Evolutionary conservation across 2,329 filamentous ascomycete genomes (phyloP).

Genomic region (Fusarium sororula): DNA sequence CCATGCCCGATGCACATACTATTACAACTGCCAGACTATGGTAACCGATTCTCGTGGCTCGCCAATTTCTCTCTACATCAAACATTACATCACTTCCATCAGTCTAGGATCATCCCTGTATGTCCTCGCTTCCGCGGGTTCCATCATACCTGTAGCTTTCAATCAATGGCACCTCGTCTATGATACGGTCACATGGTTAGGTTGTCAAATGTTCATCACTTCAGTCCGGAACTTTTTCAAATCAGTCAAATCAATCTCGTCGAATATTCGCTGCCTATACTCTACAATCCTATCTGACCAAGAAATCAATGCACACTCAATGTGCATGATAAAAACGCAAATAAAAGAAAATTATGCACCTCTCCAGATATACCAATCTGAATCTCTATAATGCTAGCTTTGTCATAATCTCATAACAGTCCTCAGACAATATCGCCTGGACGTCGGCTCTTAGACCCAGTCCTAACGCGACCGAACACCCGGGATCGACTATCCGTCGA

Average conservation of each 20-base stretch:
- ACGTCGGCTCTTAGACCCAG: slow-evolving; percentile 41
- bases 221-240: background rate
- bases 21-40: background rate
- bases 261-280: slow-evolving; percentile 6
- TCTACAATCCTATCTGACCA: background rate
- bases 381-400: slow-evolving; percentile 14
- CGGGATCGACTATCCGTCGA: slow-evolving; percentile 43
- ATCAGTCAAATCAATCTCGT: background rate
- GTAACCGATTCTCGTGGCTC: background rate
- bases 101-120: slow-evolving; percentile 21
- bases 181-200: background rate
- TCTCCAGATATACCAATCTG: slow-evolving; percentile 24
- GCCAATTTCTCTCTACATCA: background rate
- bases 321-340: background rate
- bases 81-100: slow-evolving; percentile 18
- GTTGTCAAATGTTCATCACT: background rate
- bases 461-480: slow-evolving; percentile 44
- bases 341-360: slow-evolving; percentile 8
- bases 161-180: background rate
- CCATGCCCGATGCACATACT: background rate
- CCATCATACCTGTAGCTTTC: slow-evolving; percentile 1
- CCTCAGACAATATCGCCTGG: slow-evolving; percentile 44
- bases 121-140: slow-evolving; percentile 4
- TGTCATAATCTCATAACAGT: slow-evolving; percentile 27
- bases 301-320: slow-evolving; percentile 1